These are phyloP conservation scores for Amanita polypyramis DNA, from an alignment of 768 basidiomycete species.

Conservation along the genomic window DNA sequence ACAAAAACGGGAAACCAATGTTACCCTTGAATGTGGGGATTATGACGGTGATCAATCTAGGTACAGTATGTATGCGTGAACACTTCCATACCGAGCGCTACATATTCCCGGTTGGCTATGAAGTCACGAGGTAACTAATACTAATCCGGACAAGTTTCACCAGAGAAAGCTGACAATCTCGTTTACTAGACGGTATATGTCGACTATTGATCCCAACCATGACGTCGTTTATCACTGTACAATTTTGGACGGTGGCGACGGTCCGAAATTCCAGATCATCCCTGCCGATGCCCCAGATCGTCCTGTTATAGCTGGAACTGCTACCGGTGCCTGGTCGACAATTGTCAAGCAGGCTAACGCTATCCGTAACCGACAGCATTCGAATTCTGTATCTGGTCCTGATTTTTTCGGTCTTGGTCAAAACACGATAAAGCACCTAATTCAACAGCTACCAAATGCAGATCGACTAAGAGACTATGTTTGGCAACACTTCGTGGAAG, in stretches of 20 bases:
- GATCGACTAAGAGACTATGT: slow-evolving; percentile 70
- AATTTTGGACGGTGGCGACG: slow-evolving; percentile 78
- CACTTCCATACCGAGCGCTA: slow-evolving; percentile 85
- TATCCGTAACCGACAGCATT: slow-evolving; percentile 73
- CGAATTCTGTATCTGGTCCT: slow-evolving; percentile 80
- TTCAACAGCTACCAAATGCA: slow-evolving; percentile 75
- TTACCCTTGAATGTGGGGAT: slow-evolving; percentile 78
- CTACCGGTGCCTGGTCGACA: slow-evolving; percentile 79
- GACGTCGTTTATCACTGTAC: slow-evolving; percentile 77
- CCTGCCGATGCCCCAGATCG: slow-evolving; percentile 62
- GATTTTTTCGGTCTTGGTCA: slow-evolving; percentile 84
- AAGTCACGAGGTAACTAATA: slow-evolving; percentile 55
- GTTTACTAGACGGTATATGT: slow-evolving; percentile 56
- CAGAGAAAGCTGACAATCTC: slow-evolving; percentile 7
- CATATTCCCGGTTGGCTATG: slow-evolving; percentile 83
- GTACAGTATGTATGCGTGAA: slow-evolving; percentile 70
- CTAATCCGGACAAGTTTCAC: slow-evolving; percentile 11
- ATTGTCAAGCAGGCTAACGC: slow-evolving; percentile 78
- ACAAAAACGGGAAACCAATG: slow-evolving; percentile 58
- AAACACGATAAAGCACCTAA: slow-evolving; percentile 82
- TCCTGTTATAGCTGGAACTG: slow-evolving; percentile 75
- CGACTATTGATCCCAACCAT: slow-evolving; percentile 52
- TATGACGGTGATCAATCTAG: slow-evolving; percentile 71
- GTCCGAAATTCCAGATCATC: slow-evolving; percentile 78
- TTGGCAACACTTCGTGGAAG: slow-evolving; percentile 80